Conservation (phyloP, 768 basidiomycete species). For the Candolleomyces efflorescens region DNA sequence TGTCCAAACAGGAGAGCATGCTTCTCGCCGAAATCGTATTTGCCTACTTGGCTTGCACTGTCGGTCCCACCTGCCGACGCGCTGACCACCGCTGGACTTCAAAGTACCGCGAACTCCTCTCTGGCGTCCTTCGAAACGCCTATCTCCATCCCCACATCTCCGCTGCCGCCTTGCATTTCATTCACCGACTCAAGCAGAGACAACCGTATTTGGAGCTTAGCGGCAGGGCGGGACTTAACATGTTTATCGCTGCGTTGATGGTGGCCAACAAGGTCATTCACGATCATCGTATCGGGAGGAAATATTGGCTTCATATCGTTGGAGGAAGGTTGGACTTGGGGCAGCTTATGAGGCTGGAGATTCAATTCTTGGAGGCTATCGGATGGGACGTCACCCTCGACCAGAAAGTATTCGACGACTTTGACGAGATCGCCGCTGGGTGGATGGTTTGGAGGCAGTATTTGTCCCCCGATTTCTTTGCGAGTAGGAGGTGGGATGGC, state of each 20-base stretch:
- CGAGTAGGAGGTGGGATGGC: not conserved
- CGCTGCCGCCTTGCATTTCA: not conserved
- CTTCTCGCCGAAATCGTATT: not conserved
- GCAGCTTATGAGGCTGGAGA: conserved; percentile 2
- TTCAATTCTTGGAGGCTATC: not conserved
- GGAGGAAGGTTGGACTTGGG: not conserved
- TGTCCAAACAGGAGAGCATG: not conserved
- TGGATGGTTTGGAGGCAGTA: not conserved
- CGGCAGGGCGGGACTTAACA: not conserved
- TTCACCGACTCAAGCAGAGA: conserved; percentile 4
- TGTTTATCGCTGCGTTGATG: conserved; percentile 5
- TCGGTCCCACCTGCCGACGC: not conserved
- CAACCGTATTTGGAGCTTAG: conserved; percentile 1
- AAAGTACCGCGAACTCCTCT: not conserved
- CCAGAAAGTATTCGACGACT: not conserved
- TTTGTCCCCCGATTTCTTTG: conserved; percentile 1
- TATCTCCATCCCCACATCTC: conserved; percentile 3
- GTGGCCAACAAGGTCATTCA: conserved; percentile 4
- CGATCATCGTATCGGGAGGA: not conserved
- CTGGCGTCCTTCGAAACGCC: conserved; percentile 2
- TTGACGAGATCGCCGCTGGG: not conserved
- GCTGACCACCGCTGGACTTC: not conserved
- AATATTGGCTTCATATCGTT: conserved; percentile 1
- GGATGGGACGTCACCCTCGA: not conserved
- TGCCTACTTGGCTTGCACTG: not conserved